phyloP scores from a whole-genome alignment of 495 filamentous ascomycete genomes.

The Talaromyces liani region DNA sequence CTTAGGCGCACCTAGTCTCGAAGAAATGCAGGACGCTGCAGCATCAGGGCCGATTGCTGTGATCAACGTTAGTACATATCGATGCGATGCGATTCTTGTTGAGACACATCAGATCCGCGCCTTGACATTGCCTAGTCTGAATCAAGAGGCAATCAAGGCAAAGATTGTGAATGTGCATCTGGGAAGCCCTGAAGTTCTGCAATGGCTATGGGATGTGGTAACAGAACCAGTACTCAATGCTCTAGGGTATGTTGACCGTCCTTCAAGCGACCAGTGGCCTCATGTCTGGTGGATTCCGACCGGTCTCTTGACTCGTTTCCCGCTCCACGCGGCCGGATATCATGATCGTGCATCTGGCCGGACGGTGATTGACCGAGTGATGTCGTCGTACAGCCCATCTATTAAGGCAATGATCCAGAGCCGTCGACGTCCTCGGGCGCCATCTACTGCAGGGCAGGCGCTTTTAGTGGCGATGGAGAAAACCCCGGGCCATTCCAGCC shows the following conservation, averaged over 20 bases:
- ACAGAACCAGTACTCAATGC: conserved; percentile 10
- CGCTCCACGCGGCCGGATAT: conserved; percentile 12
- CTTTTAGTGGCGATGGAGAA: too few relatives aligned
- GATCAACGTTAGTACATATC: too few relatives aligned
- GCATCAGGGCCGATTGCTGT: too few relatives aligned
- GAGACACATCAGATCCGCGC: too few relatives aligned
- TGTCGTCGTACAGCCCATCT: too few relatives aligned
- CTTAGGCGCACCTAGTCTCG: too few relatives aligned
- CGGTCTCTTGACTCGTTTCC: conserved; percentile 11
- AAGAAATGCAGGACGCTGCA: too few relatives aligned
- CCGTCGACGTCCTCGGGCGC: too few relatives aligned
- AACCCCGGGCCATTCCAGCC: too few relatives aligned
- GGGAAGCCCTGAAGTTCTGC: conserved; percentile 3
- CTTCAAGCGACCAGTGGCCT: conserved; percentile 9
- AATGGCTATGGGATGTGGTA: conserved; percentile 17
- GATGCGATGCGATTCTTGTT: too few relatives aligned
- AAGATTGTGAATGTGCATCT: neutral
- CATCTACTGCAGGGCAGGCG: too few relatives aligned
- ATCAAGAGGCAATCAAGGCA: neutral
- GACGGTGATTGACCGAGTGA: neutral
- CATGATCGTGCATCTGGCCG: neutral
- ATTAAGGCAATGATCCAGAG: too few relatives aligned
- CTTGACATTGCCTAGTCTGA: neutral
- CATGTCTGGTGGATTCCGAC: conserved; percentile 16
- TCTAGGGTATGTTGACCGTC: conserved; percentile 9